Conservation (phyloP, 2,329 filamentous ascomycete species). For the Diplocarpon rosae region DNA sequence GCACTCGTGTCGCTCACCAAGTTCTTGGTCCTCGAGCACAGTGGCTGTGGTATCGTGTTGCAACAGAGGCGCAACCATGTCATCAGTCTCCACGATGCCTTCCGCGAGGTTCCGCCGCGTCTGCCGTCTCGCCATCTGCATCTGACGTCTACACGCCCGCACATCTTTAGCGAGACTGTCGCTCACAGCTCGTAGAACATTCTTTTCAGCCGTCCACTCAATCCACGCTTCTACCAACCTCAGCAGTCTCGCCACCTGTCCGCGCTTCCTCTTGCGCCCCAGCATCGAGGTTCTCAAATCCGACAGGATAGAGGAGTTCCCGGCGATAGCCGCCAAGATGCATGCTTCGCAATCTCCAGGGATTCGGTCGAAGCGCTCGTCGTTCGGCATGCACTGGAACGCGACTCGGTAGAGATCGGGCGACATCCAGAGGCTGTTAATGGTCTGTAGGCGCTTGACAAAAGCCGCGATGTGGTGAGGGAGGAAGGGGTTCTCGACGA, state of each 20-base stretch:
- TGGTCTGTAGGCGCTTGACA: conserved; percentile 11
- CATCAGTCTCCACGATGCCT: conserved; percentile 1
- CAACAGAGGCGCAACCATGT: neutral
- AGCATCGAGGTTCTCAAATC: conserved; percentile 36
- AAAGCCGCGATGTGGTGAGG: conserved; percentile 3
- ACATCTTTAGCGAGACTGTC: conserved; percentile 12
- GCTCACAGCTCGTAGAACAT: neutral
- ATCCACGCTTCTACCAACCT: conserved; percentile 18
- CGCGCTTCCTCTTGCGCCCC: conserved; percentile 27
- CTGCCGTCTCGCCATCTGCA: conserved; percentile 11
- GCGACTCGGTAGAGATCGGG: conserved; percentile 28
- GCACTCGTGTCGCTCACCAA: conserved; percentile 3
- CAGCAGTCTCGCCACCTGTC: conserved; percentile 9
- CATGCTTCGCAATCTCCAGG: conserved; percentile 40
- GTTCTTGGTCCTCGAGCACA: neutral
- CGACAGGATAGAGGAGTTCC: conserved; percentile 31
- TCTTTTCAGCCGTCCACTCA: conserved; percentile 6
- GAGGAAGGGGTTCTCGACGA: conserved; percentile 17
- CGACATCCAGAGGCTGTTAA: conserved; percentile 28
- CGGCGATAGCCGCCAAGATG: conserved; percentile 39
- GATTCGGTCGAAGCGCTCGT: conserved; percentile 24
- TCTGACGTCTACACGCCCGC: conserved; percentile 4
- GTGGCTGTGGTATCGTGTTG: neutral
- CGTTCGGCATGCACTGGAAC: conserved; percentile 26
- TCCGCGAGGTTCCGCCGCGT: conserved; percentile 3